A percentile compares a stretch with the other conserved stretches of the same genome.
phyloP scores from a whole-genome alignment of 1,284 basidiomycete species.

The Megacollybia platyphylla region DNA sequence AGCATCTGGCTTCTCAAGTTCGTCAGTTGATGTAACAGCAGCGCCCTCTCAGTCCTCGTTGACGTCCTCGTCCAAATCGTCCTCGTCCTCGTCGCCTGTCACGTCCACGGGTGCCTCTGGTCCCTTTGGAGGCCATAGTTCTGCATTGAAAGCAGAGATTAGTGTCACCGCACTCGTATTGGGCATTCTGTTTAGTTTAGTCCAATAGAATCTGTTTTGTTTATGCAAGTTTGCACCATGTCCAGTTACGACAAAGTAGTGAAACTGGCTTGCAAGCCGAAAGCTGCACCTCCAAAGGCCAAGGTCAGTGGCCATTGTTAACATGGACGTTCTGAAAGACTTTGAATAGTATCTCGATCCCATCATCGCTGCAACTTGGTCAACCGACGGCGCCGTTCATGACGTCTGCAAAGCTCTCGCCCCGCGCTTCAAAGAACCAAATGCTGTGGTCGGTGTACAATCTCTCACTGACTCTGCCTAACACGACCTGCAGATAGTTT shows the following conservation, averaged over 20 bases:
- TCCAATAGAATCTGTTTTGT: too few relatives aligned
- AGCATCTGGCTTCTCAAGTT: too few relatives aligned
- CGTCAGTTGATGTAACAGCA: too few relatives aligned
- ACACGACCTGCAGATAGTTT: conserved; percentile 57
- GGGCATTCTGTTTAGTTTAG: too few relatives aligned
- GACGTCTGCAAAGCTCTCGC: conserved; percentile 86
- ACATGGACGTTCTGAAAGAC: background rate
- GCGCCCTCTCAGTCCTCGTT: too few relatives aligned
- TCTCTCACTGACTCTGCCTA: conserved; percentile 2
- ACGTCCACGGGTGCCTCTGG: too few relatives aligned
- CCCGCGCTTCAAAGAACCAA: conserved; percentile 79
- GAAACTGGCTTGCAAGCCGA: conserved; percentile 90
- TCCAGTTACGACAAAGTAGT: conserved; percentile 79
- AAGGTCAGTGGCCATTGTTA: conserved; percentile 43
- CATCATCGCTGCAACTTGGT: conserved; percentile 90
- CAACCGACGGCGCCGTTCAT: conserved; percentile 81
- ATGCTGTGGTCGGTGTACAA: conserved; percentile 51
- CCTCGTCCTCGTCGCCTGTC: too few relatives aligned
- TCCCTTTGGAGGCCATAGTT: too few relatives aligned
- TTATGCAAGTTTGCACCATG: conserved; percentile 23
- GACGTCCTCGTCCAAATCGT: too few relatives aligned
- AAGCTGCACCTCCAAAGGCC: conserved; percentile 84
- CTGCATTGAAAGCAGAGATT: too few relatives aligned
- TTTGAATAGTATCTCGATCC: conserved; percentile 65
- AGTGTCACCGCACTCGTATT: too few relatives aligned